phyloP scores from a whole-genome alignment of 1,139 yeast genomes.

The Lodderomyces orthopsilosis region DNA sequence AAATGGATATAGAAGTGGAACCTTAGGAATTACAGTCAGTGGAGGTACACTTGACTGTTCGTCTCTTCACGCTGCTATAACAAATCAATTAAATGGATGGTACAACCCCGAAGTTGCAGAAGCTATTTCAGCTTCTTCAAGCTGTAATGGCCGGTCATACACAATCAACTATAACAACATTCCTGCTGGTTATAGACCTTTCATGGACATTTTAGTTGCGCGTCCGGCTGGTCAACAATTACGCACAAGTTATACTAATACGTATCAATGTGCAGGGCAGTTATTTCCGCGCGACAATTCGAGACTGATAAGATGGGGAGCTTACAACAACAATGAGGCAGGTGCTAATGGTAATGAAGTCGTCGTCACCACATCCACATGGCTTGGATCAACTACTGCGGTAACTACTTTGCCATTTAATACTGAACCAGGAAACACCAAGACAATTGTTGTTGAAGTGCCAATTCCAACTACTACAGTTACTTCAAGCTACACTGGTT shows the following conservation, averaged over 20 bases:
- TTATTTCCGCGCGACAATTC: not conserved
- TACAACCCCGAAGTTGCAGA: constrained; percentile 15
- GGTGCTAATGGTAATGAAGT: constrained; percentile 23
- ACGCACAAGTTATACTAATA: constrained; percentile 15
- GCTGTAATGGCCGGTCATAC: constrained; percentile 17
- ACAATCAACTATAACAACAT: constrained; percentile 19
- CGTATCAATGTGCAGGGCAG: constrained; percentile 15
- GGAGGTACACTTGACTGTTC: constrained; percentile 22
- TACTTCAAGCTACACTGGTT: constrained; percentile 18
- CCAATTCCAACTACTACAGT: constrained; percentile 21
- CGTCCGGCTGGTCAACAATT: constrained; percentile 5
- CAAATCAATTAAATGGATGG: constrained; percentile 25
- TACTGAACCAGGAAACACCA: constrained; percentile 13
- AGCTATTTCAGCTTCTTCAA: constrained; percentile 10
- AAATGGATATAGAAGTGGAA: constrained; percentile 24
- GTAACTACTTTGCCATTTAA: constrained; percentile 20
- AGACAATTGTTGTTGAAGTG: constrained; percentile 17
- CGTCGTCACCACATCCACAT: constrained; percentile 23
- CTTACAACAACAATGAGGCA: constrained; percentile 12
- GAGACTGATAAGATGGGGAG: constrained; percentile 11
- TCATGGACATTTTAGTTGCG: constrained; percentile 18
- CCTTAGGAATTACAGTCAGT: constrained; percentile 18
- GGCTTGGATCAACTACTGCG: constrained; percentile 21
- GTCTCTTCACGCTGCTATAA: constrained; percentile 19
- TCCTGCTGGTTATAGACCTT: constrained; percentile 35